Evolutionary conservation across 1,284 basidiomycete species (phyloP).

Genomic region (Ceratobasidium sp.): DNA sequence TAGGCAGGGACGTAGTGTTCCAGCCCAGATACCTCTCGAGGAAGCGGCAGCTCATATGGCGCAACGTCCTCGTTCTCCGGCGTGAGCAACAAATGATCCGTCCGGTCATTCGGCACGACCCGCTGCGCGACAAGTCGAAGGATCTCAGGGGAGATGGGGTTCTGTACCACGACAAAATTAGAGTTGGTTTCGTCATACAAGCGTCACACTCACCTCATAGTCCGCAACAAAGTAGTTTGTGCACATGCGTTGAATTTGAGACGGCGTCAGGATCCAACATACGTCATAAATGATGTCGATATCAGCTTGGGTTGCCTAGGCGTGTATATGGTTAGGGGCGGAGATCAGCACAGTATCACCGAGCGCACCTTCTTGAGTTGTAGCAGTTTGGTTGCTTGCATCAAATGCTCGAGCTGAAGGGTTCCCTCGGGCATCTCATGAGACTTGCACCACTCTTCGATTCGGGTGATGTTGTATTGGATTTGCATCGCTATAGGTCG

Average conservation of each 20-base stretch:
- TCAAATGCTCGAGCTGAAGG: constrained; percentile 97
- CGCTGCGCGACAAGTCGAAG: constrained; percentile 95
- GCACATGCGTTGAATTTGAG: constrained; percentile 99
- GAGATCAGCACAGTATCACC: constrained; percentile 46
- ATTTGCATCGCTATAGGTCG: constrained; percentile 91
- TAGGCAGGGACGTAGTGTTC: constrained; percentile 92
- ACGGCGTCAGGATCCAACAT: constrained; percentile 99
- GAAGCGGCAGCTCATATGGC: constrained; percentile 88
- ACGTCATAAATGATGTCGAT: constrained; percentile 99
- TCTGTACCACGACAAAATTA: constrained; percentile 65
- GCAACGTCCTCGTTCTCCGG: constrained; percentile 97
- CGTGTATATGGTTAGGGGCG: neutral
- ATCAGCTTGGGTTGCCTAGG: constrained; percentile 88
- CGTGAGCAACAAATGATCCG: constrained; percentile 92
- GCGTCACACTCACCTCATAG: constrained; percentile 79
- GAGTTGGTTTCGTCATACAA: neutral
- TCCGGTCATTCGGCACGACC: constrained; percentile 94
- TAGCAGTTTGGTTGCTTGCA: constrained; percentile 98
- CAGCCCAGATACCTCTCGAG: constrained; percentile 87
- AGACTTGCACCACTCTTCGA: constrained; percentile 98
- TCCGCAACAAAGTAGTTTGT: constrained; percentile 99
- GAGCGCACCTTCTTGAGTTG: constrained; percentile 94
- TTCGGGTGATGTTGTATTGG: constrained; percentile 97
- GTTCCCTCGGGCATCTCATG: constrained; percentile 99
- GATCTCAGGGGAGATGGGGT: constrained; percentile 96